Evolutionary conservation across 2,329 filamentous ascomycete genomes (phyloP).

Genomic region (Tolypocladium tropicale): DNA sequence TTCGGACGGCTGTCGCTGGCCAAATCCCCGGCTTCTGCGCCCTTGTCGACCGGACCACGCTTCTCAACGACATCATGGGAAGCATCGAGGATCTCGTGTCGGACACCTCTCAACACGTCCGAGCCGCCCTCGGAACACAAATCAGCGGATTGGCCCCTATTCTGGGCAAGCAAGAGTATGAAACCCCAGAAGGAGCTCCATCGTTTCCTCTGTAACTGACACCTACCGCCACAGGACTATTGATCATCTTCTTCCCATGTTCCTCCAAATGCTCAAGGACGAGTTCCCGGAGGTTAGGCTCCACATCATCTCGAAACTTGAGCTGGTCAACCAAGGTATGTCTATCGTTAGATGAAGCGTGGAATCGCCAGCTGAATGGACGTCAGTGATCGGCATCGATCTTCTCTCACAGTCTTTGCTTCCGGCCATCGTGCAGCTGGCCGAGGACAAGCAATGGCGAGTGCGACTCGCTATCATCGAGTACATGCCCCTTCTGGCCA

Average conservation of each 20-base stretch:
- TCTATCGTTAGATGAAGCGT: not conserved
- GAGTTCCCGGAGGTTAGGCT: conserved; percentile 96
- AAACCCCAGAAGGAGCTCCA: too few relatives aligned
- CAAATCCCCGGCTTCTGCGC: conserved; percentile 97
- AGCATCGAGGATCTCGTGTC: conserved; percentile 93
- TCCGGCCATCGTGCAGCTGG: conserved; percentile 92
- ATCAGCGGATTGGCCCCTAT: conserved; percentile 96
- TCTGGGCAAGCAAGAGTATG: conserved; percentile 95
- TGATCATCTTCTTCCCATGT: conserved; percentile 94
- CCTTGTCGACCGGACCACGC: conserved; percentile 74
- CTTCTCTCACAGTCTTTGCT: conserved; percentile 92
- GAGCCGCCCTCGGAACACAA: conserved; percentile 88
- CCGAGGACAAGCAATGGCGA: conserved; percentile 98
- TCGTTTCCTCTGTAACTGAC: not conserved
- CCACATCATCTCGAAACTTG: conserved; percentile 99
- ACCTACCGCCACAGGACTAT: conserved; percentile 58
- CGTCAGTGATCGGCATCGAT: conserved; percentile 87
- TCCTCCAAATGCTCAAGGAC: conserved; percentile 98
- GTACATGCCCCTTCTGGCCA: conserved; percentile 93
- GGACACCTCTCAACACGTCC: conserved; percentile 92
- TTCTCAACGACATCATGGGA: conserved; percentile 93
- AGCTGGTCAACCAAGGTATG: conserved; percentile 89
- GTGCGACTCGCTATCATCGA: conserved; percentile 97
- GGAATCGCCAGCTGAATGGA: conserved; percentile 9
- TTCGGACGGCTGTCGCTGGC: conserved; percentile 90